A percentile compares a stretch with the other conserved stretches of the same genome.
Evolutionary conservation across 2,329 filamentous ascomycete species (phyloP).

Genomic region (Venturia nashicola): DNA sequence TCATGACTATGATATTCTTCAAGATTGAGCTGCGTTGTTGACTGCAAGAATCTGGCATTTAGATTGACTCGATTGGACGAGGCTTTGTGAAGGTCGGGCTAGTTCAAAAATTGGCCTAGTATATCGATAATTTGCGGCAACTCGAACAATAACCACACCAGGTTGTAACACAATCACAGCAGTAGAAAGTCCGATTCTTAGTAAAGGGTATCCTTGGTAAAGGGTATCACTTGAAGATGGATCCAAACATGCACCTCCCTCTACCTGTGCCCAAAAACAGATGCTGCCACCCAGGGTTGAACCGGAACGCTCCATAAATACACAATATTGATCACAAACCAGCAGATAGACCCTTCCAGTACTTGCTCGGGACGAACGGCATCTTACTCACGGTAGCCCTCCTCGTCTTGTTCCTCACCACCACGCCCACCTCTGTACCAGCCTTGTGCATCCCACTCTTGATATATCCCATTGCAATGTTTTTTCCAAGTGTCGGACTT

Average conservation of each 20-base stretch:
- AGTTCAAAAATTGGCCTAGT: too few relatives aligned
- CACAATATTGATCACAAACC: background rate
- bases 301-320: background rate
- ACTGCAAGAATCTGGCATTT: too few relatives aligned
- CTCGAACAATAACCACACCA: too few relatives aligned
- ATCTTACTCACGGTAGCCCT: conserved; percentile 71
- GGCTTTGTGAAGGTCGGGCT: too few relatives aligned
- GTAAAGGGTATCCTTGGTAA: background rate
- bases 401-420: conserved; percentile 65
- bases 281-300: background rate
- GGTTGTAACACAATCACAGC: too few relatives aligned
- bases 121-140: too few relatives aligned
- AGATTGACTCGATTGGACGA: too few relatives aligned
- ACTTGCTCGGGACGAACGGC: conserved; percentile 76
- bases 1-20: too few relatives aligned
- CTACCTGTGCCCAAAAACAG: background rate
- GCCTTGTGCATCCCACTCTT: conserved; percentile 70
- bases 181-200: too few relatives aligned
- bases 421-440: conserved; percentile 67
- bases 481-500: conserved; percentile 72
- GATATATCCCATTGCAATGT: conserved; percentile 94
- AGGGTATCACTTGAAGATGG: background rate
- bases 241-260: background rate
- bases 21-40: too few relatives aligned
- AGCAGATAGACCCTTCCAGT: conserved; percentile 39